A percentile compares a stretch with the other conserved stretches of the same genome.
Evolutionary conservation across 2,329 filamentous ascomycete species (phyloP).

Genomic region (Cadophora malorum): DNA sequence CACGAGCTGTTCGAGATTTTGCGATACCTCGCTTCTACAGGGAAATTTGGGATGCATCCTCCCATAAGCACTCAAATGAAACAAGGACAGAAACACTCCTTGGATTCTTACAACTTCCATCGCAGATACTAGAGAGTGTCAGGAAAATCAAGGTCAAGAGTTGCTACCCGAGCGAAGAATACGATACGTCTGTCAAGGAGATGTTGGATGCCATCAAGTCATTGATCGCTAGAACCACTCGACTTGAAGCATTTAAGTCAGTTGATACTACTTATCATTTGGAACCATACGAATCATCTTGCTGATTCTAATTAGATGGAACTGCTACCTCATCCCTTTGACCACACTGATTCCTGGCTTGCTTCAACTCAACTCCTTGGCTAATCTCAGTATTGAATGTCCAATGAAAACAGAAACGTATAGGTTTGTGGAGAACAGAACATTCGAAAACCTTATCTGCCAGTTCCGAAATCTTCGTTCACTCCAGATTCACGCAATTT

Average conservation of each 20-base stretch:
- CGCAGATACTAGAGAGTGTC: background rate
- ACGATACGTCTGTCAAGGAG: background rate
- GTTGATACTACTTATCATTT: background rate
- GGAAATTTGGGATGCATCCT: background rate
- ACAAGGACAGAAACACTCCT: background rate
- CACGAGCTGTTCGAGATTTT: slow-evolving; percentile 2
- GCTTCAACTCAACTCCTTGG: background rate
- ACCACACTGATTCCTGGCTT: background rate
- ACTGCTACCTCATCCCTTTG: background rate
- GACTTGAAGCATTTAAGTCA: background rate
- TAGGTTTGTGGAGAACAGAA: background rate
- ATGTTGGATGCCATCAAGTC: background rate
- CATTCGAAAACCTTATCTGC: background rate
- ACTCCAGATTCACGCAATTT: background rate
- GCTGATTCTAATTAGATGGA: background rate
- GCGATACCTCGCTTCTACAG: background rate
- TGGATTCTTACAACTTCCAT: background rate
- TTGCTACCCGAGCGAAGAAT: background rate
- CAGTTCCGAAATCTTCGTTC: background rate
- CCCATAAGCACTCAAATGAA: background rate
- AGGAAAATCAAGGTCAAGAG: background rate
- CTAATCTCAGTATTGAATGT: background rate
- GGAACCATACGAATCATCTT: background rate
- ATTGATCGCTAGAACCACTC: background rate
- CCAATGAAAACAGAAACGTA: background rate